Conservation (phyloP, 129 eudicot species). For the Artemisia annua region DNA sequence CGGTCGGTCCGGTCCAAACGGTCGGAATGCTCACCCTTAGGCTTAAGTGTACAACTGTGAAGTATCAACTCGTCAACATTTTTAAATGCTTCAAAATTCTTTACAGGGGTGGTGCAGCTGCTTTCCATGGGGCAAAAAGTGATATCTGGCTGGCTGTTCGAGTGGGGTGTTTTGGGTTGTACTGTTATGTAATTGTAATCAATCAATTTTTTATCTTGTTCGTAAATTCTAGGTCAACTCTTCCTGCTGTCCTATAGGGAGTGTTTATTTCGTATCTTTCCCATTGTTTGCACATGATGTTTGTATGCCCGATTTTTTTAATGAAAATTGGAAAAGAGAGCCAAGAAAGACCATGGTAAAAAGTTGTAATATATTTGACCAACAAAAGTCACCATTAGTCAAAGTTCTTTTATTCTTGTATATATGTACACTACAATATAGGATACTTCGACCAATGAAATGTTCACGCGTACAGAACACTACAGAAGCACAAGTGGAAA, state of each 20-base stretch:
- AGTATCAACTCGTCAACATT: neutral
- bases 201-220: conserved; percentile 18
- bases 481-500: conserved; percentile 4
- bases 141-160: conserved; percentile 15
- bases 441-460: conserved; percentile 11
- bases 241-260: conserved; percentile 5
- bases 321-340: conserved; percentile 1
- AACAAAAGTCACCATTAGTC: neutral
- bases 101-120: conserved; percentile 71
- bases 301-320: conserved; percentile 14
- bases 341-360: neutral
- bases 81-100: conserved; percentile 3
- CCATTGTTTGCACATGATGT: conserved; percentile 32
- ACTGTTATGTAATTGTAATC: conserved; percentile 21
- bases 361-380: neutral
- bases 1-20: too few species aligned
- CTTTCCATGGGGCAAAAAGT: conserved; percentile 73
- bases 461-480: conserved; percentile 1
- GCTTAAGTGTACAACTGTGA: too few species aligned
- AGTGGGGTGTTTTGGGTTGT: conserved; percentile 16
- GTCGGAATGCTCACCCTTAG: too few species aligned
- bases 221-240: conserved; percentile 14
- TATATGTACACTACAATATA: too few species aligned
- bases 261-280: conserved; percentile 13
- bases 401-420: neutral